A percentile compares a stretch with the other conserved stretches of the same genome.
Evolutionary conservation across 306 rosid species (phyloP).

Genomic region (Glycyrrhiza uralensis): DNA sequence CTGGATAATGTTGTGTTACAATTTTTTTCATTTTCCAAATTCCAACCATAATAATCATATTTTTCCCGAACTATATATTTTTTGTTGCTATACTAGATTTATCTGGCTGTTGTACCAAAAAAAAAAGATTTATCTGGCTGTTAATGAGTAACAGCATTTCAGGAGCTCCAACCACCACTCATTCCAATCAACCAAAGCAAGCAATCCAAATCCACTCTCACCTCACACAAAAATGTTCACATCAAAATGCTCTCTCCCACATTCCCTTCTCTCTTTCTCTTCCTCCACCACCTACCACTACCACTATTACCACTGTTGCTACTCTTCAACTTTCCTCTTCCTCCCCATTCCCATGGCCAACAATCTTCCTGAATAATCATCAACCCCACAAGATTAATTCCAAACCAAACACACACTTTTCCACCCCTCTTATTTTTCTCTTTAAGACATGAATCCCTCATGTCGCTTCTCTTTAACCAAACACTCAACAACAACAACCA

Average conservation of each 20-base stretch:
- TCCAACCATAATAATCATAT: constrained; percentile 11
- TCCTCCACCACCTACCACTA: constrained; percentile 24
- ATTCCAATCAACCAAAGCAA: constrained; percentile 30
- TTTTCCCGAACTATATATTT: neutral
- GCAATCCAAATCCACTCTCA: constrained; percentile 46
- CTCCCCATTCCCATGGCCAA: constrained; percentile 53
- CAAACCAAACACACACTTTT: neutral
- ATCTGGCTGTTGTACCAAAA: no score
- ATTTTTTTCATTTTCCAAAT: neutral
- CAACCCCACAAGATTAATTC: constrained; percentile 25
- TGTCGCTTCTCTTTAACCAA: constrained; percentile 56
- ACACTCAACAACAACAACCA: neutral
- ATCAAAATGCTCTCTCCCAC: constrained; percentile 34
- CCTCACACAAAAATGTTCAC: neutral
- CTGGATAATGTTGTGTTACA: constrained; percentile 6
- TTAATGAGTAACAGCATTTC: neutral
- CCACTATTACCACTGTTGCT: no score
- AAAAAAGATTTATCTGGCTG: no score
- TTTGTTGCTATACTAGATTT: no score
- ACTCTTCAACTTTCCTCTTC: neutral
- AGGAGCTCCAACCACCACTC: constrained; percentile 51
- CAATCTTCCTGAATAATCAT: constrained; percentile 56
- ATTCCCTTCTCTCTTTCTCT: constrained; percentile 20
- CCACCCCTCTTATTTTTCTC: neutral
- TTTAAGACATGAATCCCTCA: constrained; percentile 55